These are phyloP conservation scores for Olyra latifolia DNA, from an alignment of 176 grass and related monocot genomes.

Conservation along the genomic window DNA sequence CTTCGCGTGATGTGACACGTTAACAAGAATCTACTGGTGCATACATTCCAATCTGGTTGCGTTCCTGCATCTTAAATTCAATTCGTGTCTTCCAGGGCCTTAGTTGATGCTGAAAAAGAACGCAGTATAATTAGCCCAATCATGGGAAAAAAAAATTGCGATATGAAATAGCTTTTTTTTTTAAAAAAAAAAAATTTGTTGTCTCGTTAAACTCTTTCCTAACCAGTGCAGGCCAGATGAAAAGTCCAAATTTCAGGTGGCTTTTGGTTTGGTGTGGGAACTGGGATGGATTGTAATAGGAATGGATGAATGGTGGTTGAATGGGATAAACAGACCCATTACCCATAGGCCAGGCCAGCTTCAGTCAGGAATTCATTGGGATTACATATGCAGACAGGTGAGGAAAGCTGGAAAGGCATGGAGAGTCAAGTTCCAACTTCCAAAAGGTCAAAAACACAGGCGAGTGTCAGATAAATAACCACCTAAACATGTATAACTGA, in stretches of 20 bases:
- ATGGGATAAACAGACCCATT: not conserved
- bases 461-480: not conserved
- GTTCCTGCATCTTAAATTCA: not conserved
- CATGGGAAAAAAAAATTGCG: not conserved
- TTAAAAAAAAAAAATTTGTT: no score
- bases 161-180: not conserved
- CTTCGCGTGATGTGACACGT: not conserved
- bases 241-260: not conserved
- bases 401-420: not conserved
- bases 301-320: not conserved
- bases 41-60: not conserved
- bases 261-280: not conserved
- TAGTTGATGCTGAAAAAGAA: not conserved
- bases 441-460: not conserved
- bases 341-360: not conserved
- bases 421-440: not conserved
- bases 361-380: not conserved
- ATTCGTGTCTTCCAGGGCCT: not conserved
- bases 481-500: not conserved
- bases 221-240: not conserved
- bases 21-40: not conserved
- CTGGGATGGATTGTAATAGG: not conserved
- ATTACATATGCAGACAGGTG: no score
- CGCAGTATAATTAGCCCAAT: not conserved
- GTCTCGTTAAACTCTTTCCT: no score